phyloP scores from a whole-genome alignment of 441 rosid genomes.

The Brassica balearica region DNA sequence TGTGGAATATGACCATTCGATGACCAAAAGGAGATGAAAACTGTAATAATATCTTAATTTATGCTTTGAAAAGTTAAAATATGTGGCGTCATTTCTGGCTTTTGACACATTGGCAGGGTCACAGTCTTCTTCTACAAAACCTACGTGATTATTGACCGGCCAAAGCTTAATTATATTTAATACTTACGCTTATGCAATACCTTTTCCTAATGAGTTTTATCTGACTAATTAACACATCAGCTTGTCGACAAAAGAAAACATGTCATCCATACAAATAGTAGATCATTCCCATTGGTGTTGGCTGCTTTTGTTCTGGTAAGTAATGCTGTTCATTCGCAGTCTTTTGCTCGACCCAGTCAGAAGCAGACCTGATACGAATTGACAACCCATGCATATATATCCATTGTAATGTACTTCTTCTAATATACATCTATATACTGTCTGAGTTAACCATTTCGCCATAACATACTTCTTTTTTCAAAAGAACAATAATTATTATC shows the following conservation, averaged over 20 bases:
- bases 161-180: slow-evolving; percentile 13
- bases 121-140: slow-evolving; percentile 19
- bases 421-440: neutral
- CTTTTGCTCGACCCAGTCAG: neutral
- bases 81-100: slow-evolving; percentile 41
- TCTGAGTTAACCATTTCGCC: neutral
- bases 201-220: slow-evolving; percentile 5
- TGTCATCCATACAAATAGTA: neutral
- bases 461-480: neutral
- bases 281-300: neutral
- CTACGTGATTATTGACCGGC: slow-evolving; percentile 35
- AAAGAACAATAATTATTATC: neutral
- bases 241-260: neutral
- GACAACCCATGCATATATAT: neutral
- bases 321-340: neutral
- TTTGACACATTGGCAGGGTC: slow-evolving; percentile 33
- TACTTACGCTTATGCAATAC: slow-evolving; percentile 26
- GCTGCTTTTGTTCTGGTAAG: neutral
- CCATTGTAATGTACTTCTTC: neutral
- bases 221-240: neutral
- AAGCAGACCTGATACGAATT: neutral
- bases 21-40: slow-evolving; percentile 20
- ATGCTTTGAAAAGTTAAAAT: neutral
- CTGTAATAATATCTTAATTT: slow-evolving; percentile 21
- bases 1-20: slow-evolving; percentile 39